Evolutionary conservation across 1,284 basidiomycete genomes (phyloP), one percentile per base, ranked within the genome.

Genomic region (Trichosporon asahii): DNA sequence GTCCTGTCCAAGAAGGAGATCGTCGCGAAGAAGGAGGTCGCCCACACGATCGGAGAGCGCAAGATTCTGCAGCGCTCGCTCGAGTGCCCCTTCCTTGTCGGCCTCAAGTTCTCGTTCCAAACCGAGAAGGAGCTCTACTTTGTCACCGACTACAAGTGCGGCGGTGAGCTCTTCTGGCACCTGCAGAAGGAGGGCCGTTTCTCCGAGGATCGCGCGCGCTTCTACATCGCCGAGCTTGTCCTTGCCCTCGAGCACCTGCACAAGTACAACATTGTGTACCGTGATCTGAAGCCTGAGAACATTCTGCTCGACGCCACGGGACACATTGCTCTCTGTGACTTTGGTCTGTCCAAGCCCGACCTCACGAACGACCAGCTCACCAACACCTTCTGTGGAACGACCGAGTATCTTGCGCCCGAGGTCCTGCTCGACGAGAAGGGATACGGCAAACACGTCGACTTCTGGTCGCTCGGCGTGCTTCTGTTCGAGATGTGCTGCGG

Each of bases 401-500:
- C 94, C 8, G 94, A 95, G 84, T 99, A 99, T 82, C 91, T 99
- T 65, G 97, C 97, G 0, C 97, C 97, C 1, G 97, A 99, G 82
- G 96, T 99, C 27, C 87, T 99, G n/a, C 88, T 99, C 35, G 95
- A 98, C 83, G 97, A 99, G 83, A 94, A 96, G 75, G 97, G 97
- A 14, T 99, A 99, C 84, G 95, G 93, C 69, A 99, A 99, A 85
- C 90, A 98, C 69, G 97, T 99, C 76, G 97, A 99, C 82, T 99
- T 99, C 82, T 99, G 97, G 97, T 94, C 91, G 65, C 85, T 98
- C 12, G 95, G 95, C 65, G 94, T 95, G 18, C 86, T 94, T 55
- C 85, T 95, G 37, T 95, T 95, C 78, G 94, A 95, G 84, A 99
- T 99, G 97, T 99, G 96, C 82, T 99, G 97, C 78, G 97, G 97